These are phyloP conservation scores for Phragmites australis DNA, from an alignment of 176 grass and related monocot species.

Conservation along the genomic window DNA sequence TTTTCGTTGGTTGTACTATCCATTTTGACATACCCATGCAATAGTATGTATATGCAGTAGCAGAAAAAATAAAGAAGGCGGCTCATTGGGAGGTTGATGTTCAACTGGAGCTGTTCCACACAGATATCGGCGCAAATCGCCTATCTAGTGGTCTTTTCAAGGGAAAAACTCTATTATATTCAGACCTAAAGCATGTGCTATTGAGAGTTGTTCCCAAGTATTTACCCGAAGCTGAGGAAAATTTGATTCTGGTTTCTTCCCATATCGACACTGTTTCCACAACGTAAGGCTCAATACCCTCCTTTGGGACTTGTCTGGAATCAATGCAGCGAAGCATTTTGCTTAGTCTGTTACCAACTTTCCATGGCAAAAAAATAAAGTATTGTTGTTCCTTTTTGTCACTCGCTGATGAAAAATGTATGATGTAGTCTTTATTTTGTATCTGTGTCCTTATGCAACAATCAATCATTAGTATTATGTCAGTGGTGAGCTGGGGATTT, in stretches of 20 bases:
- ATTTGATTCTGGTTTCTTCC: conserved; percentile 92
- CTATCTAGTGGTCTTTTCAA: conserved; percentile 72
- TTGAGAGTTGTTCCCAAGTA: conserved; percentile 94
- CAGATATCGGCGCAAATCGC: conserved; percentile 71
- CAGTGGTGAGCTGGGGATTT: too few relatives aligned
- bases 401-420: too few relatives aligned
- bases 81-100: conserved; percentile 99
- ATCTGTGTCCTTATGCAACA: too few relatives aligned
- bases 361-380: too few relatives aligned
- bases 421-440: too few relatives aligned
- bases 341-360: too few relatives aligned
- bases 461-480: too few relatives aligned
- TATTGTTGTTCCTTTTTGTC: too few relatives aligned
- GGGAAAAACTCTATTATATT: conserved; percentile 90
- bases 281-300: conserved; percentile 55
- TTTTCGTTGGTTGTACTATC: conserved; percentile 28
- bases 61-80: conserved; percentile 91
- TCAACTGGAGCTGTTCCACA: conserved; percentile 91
- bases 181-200: conserved; percentile 90
- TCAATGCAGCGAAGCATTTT: too few relatives aligned
- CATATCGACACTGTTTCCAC: conserved; percentile 96
- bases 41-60: conserved; percentile 97
- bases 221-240: conserved; percentile 77
- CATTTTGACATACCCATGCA: conserved; percentile 56
- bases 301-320: too few relatives aligned